Percentiles rank a stretch among this genome's conserved stretches.
Evolutionary conservation across 805 yeast species (phyloP).

Genomic region (Suhomyces tanzawaensis): DNA sequence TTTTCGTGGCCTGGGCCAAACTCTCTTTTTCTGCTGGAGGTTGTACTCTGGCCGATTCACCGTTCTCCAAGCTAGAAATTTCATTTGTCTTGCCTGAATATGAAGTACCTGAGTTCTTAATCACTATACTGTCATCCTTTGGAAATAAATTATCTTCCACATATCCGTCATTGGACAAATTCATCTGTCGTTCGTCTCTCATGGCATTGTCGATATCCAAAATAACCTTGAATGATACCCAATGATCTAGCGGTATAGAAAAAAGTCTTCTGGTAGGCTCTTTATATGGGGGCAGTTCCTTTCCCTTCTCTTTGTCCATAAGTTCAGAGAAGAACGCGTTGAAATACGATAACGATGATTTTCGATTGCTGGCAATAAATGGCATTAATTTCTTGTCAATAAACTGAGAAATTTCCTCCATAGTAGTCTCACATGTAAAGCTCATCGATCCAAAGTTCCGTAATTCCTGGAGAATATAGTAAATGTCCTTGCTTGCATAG

Average conservation of each 20-base stretch:
- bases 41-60: no score
- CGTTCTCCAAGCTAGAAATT: no score
- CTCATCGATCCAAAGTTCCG: background rate
- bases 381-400: constrained; percentile 3
- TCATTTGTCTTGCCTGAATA: no score
- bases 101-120: background rate
- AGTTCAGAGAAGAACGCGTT: background rate
- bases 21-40: no score
- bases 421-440: no score
- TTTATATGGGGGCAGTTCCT: background rate
- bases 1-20: no score
- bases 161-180: background rate
- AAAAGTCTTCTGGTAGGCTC: background rate
- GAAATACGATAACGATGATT: background rate
- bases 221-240: background rate
- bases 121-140: background rate
- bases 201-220: background rate
- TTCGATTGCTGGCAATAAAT: background rate
- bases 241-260: background rate
- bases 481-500: constrained; percentile 3
- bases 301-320: background rate
- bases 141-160: constrained; percentile 1
- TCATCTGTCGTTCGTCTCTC: background rate
- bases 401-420: background rate
- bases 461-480: constrained; percentile 1